Evolutionary conservation across 2,329 filamentous ascomycete genomes (phyloP).

Genomic region (Elsinoe necatrix): DNA sequence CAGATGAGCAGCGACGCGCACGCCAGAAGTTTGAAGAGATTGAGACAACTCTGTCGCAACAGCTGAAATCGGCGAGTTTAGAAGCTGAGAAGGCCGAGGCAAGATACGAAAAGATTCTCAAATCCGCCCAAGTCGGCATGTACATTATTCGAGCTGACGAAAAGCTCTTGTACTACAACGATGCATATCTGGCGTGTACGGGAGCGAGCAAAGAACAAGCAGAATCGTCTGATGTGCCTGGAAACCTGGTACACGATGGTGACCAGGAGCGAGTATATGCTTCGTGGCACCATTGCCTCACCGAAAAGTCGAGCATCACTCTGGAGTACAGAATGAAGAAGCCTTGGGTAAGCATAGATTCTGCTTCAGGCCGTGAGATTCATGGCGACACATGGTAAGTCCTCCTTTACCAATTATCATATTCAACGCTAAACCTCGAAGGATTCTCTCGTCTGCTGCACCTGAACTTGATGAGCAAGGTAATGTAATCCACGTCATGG

Average conservation of each 20-base stretch:
- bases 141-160: conserved; percentile 11
- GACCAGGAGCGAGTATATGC: conserved; percentile 29
- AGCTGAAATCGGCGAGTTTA: conserved; percentile 26
- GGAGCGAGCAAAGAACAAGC: conserved; percentile 14
- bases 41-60: conserved; percentile 32
- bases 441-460: conserved; percentile 26
- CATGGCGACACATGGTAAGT: conserved; percentile 25
- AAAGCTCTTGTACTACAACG: conserved; percentile 11
- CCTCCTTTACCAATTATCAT: neutral
- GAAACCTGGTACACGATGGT: conserved; percentile 21
- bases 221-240: conserved; percentile 6
- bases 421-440: neutral
- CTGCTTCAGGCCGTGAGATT: conserved; percentile 23
- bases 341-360: conserved; percentile 27
- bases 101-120: conserved; percentile 34
- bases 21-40: conserved; percentile 30
- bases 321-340: conserved; percentile 33
- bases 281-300: conserved; percentile 27
- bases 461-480: conserved; percentile 28
- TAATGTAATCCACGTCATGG: conserved; percentile 24
- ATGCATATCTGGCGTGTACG: conserved; percentile 12
- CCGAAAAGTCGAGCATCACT: conserved; percentile 28
- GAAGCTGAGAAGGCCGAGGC: conserved; percentile 30
- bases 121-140: conserved; percentile 34
- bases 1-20: conserved; percentile 28